Evolutionary conservation across 169 alveolate genomes (phyloP).

Genomic region (Cyclospora cayetanensis): DNA sequence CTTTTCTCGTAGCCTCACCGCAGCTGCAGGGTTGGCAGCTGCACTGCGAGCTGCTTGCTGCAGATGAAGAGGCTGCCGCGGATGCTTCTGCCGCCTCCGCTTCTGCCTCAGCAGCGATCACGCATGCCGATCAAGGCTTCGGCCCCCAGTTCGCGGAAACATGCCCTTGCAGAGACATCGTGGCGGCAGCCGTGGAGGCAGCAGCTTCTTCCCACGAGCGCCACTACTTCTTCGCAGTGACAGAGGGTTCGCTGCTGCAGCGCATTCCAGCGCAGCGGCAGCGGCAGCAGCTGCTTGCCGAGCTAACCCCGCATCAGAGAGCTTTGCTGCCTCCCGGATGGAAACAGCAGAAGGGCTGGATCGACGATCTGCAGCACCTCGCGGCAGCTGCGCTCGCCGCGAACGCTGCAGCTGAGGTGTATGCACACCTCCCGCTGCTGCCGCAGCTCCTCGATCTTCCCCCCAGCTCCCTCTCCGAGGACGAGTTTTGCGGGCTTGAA

Average conservation of each 20-base stretch:
- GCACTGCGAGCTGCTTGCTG: constrained; percentile 33
- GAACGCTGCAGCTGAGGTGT: constrained; percentile 29
- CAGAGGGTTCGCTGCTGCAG: constrained; percentile 46
- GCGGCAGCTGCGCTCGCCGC: constrained; percentile 42
- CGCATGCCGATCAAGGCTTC: neutral
- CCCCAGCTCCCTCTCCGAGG: neutral
- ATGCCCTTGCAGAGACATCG: neutral
- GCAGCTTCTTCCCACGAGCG: neutral
- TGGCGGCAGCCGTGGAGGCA: neutral
- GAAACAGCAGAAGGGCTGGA: constrained; percentile 15
- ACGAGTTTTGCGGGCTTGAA: neutral
- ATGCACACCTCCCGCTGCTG: constrained; percentile 52
- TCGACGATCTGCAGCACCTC: constrained; percentile 4
- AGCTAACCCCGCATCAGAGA: neutral
- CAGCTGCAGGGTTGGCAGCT: constrained; percentile 9
- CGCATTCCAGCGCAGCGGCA: constrained; percentile 38
- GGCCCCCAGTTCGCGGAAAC: neutral
- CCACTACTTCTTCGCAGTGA: neutral
- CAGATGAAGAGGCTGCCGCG: neutral
- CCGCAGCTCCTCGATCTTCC: constrained; percentile 27
- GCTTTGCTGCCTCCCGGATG: neutral
- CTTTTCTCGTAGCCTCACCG: constrained; percentile 27
- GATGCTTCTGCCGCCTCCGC: neutral
- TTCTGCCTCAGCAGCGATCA: neutral
- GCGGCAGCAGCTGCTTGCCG: constrained; percentile 49